Evolutionary conservation across 2,329 filamentous ascomycete genomes (phyloP).

Genomic region (Pseudogymnoascus sp.): DNA sequence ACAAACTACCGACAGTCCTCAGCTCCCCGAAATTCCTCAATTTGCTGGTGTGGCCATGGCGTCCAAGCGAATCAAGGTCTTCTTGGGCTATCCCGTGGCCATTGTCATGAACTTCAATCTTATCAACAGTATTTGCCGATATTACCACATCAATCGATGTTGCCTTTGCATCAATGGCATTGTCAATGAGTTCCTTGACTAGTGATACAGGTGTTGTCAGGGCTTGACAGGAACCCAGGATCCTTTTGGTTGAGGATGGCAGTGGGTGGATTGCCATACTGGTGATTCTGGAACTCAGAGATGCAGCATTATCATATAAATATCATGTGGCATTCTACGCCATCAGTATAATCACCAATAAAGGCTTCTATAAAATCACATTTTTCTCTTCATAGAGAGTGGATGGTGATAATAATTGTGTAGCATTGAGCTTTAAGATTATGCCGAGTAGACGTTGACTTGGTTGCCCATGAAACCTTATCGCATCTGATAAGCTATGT

Average conservation of each 20-base stretch:
- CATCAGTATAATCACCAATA: background rate
- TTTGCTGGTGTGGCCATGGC: slow-evolving; percentile 66
- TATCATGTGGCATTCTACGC: slow-evolving; percentile 1
- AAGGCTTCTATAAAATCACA: background rate
- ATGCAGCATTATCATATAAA: background rate
- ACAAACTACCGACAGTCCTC: slow-evolving; percentile 43
- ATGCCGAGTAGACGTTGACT: background rate
- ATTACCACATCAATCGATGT: slow-evolving; percentile 57
- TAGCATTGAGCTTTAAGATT: background rate
- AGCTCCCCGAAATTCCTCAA: slow-evolving; percentile 56
- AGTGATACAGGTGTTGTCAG: slow-evolving; percentile 52
- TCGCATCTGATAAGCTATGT: slow-evolving; percentile 6
- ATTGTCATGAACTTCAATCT: slow-evolving; percentile 63
- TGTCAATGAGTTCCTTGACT: slow-evolving; percentile 71
- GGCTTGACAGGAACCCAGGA: slow-evolving; percentile 52
- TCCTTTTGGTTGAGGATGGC: slow-evolving; percentile 40
- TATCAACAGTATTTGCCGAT: slow-evolving; percentile 57
- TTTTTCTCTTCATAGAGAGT: background rate
- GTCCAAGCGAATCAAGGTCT: slow-evolving; percentile 55
- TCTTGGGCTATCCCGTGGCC: slow-evolving; percentile 58
- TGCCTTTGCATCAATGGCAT: slow-evolving; percentile 63
- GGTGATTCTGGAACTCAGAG: background rate
- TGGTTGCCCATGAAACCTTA: slow-evolving; percentile 6
- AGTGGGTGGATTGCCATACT: slow-evolving; percentile 38
- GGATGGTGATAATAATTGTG: background rate